A percentile compares a stretch with the other conserved stretches of the same genome.
Evolutionary conservation across 495 filamentous ascomycete species (phyloP).

Genomic region (Penicillium cinerascens): DNA sequence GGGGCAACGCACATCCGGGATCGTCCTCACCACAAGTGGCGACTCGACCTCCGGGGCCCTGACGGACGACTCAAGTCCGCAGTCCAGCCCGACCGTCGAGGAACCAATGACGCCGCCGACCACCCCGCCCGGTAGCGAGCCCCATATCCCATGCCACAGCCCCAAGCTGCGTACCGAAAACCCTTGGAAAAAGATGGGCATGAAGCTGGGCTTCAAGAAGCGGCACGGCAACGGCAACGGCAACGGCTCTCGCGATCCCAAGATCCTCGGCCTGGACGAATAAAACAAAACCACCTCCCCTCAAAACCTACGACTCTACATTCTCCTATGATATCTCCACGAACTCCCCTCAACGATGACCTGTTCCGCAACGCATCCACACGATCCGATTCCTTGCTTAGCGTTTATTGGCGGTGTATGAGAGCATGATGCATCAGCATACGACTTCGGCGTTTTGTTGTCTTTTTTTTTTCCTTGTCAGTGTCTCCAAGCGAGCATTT

Average conservation of each 20-base stretch:
- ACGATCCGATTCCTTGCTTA: slow-evolving; percentile 22
- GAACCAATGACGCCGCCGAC: slow-evolving; percentile 89
- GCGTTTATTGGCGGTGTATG: slow-evolving; percentile 33
- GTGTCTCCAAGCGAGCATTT: slow-evolving; percentile 12
- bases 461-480: slow-evolving; percentile 4
- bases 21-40: slow-evolving; percentile 33
- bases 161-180: slow-evolving; percentile 53
- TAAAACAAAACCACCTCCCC: slow-evolving; percentile 13
- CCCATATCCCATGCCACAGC: slow-evolving; percentile 50
- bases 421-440: slow-evolving; percentile 35
- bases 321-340: background rate
- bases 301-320: background rate
- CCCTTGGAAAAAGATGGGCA: slow-evolving; percentile 83
- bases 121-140: slow-evolving; percentile 68
- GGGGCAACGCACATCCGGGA: slow-evolving; percentile 37
- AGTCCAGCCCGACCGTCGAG: slow-evolving; percentile 43
- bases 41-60: slow-evolving; percentile 37
- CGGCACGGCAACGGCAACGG: slow-evolving; percentile 43
- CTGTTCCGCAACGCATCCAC: slow-evolving; percentile 14
- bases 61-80: slow-evolving; percentile 47
- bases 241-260: slow-evolving; percentile 35
- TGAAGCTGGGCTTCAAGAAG: slow-evolving; percentile 68
- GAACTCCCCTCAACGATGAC: slow-evolving; percentile 6
- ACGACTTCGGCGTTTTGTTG: slow-evolving; percentile 29
- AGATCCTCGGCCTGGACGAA: slow-evolving; percentile 33